Evolutionary conservation across 2,329 filamentous ascomycete genomes (phyloP).

Genomic region (Hymenoscyphus repandus): DNA sequence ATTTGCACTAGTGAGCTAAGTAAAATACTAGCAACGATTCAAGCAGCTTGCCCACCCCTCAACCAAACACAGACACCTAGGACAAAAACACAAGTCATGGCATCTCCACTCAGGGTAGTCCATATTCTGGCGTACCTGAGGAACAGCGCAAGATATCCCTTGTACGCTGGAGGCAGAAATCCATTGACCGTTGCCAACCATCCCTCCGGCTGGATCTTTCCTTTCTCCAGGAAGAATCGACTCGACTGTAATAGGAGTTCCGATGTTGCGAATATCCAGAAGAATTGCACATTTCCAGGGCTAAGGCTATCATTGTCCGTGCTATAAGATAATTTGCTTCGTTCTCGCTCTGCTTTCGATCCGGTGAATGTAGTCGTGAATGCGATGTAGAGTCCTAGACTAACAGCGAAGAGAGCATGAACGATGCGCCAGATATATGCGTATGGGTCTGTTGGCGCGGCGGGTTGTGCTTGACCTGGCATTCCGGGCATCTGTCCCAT

Average conservation of each 20-base stretch:
- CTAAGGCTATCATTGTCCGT: constrained; percentile 32
- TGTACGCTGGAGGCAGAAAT: constrained; percentile 61
- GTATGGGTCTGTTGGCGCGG: constrained; percentile 37
- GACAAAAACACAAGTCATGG: constrained; percentile 73
- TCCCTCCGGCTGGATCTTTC: constrained; percentile 49
- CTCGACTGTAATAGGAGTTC: constrained; percentile 69
- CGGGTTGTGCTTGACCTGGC: constrained; percentile 23
- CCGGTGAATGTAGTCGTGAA: constrained; percentile 65
- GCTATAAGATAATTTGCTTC: constrained; percentile 22
- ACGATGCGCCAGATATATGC: constrained; percentile 64
- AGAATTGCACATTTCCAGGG: constrained; percentile 50
- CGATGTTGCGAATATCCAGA: constrained; percentile 75
- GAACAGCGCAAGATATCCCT: constrained; percentile 54
- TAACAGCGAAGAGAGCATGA: constrained; percentile 66
- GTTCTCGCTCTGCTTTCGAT: constrained; percentile 54
- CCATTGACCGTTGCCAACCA: constrained; percentile 58
- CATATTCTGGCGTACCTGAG: constrained; percentile 67
- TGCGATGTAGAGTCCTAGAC: constrained; percentile 65
- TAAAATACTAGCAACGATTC: too few relatives aligned
- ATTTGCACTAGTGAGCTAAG: too few relatives aligned
- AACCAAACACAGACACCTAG: constrained; percentile 41
- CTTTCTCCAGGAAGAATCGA: constrained; percentile 65
- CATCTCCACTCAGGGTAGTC: constrained; percentile 64
- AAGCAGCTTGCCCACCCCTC: constrained; percentile 15
- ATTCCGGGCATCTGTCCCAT: constrained; percentile 36